These are phyloP conservation scores for Pseudopyricularia cyperi DNA, from an alignment of 2,329 filamentous ascomycete genomes.

Conservation along the genomic window DNA sequence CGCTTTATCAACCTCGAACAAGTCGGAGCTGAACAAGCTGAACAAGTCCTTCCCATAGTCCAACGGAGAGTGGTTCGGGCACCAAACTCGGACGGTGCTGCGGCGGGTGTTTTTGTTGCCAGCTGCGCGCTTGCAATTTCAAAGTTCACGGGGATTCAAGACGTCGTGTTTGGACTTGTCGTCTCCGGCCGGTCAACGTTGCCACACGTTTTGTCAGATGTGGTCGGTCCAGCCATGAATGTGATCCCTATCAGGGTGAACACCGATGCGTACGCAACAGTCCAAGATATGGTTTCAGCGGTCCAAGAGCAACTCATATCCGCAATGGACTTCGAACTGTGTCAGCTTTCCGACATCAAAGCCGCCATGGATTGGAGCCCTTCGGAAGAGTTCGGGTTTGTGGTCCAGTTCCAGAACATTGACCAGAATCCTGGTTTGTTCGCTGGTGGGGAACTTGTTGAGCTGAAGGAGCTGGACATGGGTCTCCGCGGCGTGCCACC, in stretches of 20 bases:
- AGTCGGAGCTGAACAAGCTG: too few species aligned
- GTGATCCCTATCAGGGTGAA: not conserved
- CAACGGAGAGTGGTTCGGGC: not conserved
- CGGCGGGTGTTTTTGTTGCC: not conserved
- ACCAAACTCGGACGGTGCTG: not conserved
- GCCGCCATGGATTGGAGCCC: not conserved
- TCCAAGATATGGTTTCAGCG: not conserved
- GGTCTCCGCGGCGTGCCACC: too few species aligned
- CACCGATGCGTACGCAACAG: not conserved
- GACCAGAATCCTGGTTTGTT: not conserved
- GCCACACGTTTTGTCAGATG: not conserved
- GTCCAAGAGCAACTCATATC: not conserved
- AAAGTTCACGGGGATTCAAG: not conserved
- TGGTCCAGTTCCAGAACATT: not conserved
- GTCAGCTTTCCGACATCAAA: not conserved
- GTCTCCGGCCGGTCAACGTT: not conserved
- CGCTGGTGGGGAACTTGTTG: not conserved
- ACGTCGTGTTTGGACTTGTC: not conserved
- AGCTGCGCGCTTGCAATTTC: not conserved
- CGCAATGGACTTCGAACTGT: not conserved
- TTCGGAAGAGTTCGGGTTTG: not conserved
- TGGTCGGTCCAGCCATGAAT: not conserved
- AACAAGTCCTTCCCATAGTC: not conserved
- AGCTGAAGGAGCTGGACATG: not conserved
- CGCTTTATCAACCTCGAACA: too few species aligned